A percentile compares a stretch with the other conserved stretches of the same genome.
Evolutionary conservation across 495 filamentous ascomycete genomes (phyloP).

Genomic region (Podospora comata): DNA sequence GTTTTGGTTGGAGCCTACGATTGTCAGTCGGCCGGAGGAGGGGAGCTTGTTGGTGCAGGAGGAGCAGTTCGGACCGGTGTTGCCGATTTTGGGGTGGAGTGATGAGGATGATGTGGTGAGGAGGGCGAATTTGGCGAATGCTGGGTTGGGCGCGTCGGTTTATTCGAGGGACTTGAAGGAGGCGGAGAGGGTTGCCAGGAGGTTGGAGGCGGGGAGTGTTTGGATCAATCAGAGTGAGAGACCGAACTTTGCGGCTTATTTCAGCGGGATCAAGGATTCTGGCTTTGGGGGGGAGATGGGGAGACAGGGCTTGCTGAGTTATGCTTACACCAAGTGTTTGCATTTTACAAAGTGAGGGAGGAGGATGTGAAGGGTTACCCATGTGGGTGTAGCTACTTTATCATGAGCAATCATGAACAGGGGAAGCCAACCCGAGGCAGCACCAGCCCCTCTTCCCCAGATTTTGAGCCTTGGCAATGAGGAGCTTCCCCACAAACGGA

Average conservation of each 20-base stretch:
- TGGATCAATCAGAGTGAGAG: slow-evolving; percentile 56
- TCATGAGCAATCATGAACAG: no score
- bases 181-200: slow-evolving; percentile 49
- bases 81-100: slow-evolving; percentile 55
- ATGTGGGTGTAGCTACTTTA: not conserved
- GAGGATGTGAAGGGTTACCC: not conserved
- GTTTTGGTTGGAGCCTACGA: slow-evolving; percentile 49
- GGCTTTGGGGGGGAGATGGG: slow-evolving; percentile 66
- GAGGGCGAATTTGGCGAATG: slow-evolving; percentile 54
- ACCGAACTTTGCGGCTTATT: slow-evolving; percentile 53
- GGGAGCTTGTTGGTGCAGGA: slow-evolving; percentile 43
- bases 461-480: not conserved
- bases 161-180: slow-evolving; percentile 52
- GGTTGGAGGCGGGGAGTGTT: slow-evolving; percentile 54
- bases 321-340: slow-evolving; percentile 54
- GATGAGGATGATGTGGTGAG: slow-evolving; percentile 57
- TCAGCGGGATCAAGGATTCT: slow-evolving; percentile 63
- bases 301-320: slow-evolving; percentile 55
- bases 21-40: slow-evolving; percentile 48
- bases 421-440: not conserved
- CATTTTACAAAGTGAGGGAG: slow-evolving; percentile 3
- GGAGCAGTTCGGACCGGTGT: slow-evolving; percentile 56
- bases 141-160: slow-evolving; percentile 56
- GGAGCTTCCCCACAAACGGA: not conserved
- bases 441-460: not conserved